Conservation (phyloP, 75 land plant species). For the Gnetum montanum region DNA sequence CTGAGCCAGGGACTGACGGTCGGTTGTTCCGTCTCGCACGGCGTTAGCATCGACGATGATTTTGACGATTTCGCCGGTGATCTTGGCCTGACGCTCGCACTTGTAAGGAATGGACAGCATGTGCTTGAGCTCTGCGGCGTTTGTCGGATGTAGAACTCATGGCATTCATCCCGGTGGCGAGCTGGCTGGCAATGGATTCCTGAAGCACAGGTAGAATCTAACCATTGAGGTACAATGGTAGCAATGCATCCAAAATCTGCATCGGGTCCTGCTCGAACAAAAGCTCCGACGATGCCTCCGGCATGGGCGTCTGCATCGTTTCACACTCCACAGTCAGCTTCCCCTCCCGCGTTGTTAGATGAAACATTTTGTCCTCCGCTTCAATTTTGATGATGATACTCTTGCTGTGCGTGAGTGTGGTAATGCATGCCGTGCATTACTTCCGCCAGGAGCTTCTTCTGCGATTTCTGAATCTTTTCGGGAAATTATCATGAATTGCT, state of each 20-base stretch:
- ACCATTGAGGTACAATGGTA: conserved; percentile 60
- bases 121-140: conserved; percentile 45
- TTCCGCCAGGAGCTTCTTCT: no score
- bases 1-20: no score
- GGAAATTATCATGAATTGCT: no score
- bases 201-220: conserved; percentile 59
- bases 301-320: conserved; percentile 21
- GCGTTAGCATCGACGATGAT: conserved; percentile 57
- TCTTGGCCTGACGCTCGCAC: conserved; percentile 60
- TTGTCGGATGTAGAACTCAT: conserved; percentile 59
- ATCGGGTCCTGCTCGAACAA: conserved; percentile 66
- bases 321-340: conserved; percentile 50
- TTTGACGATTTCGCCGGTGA: conserved; percentile 58
- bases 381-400: no score
- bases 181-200: conserved; percentile 60
- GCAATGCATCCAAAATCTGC: conserved; percentile 54
- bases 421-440: no score
- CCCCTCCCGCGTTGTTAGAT: conserved; percentile 54
- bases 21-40: no score
- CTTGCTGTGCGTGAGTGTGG: no score
- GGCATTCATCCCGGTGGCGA: conserved; percentile 56
- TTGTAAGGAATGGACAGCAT: conserved; percentile 40
- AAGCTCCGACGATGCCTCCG: conserved; percentile 28
- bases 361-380: conserved; percentile 66
- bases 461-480: no score